Percentiles rank a stretch among this genome's conserved stretches.
These are phyloP conservation scores for Trapa incisa DNA, from an alignment of 345 rosid genomes.

Conservation along the genomic window DNA sequence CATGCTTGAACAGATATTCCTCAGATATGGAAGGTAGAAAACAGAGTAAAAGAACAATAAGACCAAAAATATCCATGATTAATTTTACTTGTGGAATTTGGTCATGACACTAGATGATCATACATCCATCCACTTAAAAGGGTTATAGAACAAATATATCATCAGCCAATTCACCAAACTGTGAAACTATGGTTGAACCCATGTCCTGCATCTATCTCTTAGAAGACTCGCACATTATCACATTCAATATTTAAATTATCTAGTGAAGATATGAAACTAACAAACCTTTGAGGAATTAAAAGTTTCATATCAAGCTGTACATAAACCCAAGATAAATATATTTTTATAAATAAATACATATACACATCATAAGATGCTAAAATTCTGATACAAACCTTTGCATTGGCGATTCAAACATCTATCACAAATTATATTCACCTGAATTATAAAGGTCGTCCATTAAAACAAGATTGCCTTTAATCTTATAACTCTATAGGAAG, in stretches of 20 bases:
- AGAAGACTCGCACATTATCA: background rate
- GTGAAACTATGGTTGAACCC: background rate
- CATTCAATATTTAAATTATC: background rate
- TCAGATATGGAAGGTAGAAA: background rate
- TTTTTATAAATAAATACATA: background rate
- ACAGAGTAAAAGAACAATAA: background rate
- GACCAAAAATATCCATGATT: background rate
- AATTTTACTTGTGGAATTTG: background rate
- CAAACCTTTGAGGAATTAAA: background rate
- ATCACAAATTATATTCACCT: conserved; percentile 83
- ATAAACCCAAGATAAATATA: background rate
- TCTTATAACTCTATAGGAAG: background rate
- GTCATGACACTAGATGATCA: background rate
- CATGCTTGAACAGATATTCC: background rate
- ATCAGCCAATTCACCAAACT: background rate
- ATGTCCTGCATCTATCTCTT: background rate
- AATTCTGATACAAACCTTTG: conserved; percentile 32
- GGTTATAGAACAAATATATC: background rate
- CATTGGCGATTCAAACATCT: conserved; percentile 63
- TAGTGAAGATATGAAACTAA: background rate
- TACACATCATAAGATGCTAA: background rate
- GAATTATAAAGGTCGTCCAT: conserved; percentile 14
- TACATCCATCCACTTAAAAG: background rate
- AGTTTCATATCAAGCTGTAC: background rate
- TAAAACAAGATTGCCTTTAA: background rate